A percentile compares a stretch with the other conserved stretches of the same genome.
Conservation (phyloP, 441 rosid species). For the Adansonia grandidieri region DNA sequence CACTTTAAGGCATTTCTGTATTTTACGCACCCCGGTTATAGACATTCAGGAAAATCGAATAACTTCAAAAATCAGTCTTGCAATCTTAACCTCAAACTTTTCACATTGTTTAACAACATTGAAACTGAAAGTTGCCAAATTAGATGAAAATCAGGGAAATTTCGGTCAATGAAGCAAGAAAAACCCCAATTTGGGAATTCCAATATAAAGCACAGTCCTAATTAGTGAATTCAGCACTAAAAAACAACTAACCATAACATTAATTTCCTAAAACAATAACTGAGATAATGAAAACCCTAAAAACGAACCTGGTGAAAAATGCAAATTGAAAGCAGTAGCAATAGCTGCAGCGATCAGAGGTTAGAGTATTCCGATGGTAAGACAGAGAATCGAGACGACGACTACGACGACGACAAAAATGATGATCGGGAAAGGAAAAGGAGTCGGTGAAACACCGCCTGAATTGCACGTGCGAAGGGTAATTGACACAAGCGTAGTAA, state of each 20-base stretch:
- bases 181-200: background rate
- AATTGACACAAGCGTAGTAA: constrained; percentile 14
- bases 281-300: background rate
- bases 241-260: background rate
- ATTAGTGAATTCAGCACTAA: constrained; percentile 3
- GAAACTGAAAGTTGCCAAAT: background rate
- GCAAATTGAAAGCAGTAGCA: constrained; percentile 14
- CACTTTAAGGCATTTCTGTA: constrained; percentile 16
- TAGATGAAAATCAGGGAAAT: background rate
- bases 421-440: constrained; percentile 14
- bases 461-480: constrained; percentile 23
- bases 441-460: constrained; percentile 12
- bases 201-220: background rate
- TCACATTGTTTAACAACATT: background rate
- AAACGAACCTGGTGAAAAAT: constrained; percentile 18
- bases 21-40: background rate
- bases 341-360: constrained; percentile 16
- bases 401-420: background rate
- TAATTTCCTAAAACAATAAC: background rate
- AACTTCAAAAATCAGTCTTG: background rate
- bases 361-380: background rate
- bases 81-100: constrained; percentile 3
- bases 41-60: background rate
- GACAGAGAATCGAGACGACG: background rate
- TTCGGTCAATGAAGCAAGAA: constrained; percentile 9